Conservation (phyloP, 257 asterid species). For the Przewalskia tangutica region DNA sequence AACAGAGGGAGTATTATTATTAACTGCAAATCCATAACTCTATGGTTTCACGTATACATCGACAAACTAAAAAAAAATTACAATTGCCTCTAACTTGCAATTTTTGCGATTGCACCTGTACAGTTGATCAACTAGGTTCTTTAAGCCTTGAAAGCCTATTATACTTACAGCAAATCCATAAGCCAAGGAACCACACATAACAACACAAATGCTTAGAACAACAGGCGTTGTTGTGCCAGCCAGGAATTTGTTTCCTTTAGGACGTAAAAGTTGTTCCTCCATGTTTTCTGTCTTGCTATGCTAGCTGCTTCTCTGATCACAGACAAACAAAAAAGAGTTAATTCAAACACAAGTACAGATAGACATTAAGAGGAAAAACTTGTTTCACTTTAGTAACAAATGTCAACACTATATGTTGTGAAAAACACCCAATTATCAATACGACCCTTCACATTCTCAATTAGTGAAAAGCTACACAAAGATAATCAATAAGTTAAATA, state of each 20-base stretch:
- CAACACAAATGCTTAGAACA: slow-evolving; percentile 14
- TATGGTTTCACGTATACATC: neutral
- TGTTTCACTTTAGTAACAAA: no score
- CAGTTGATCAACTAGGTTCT: neutral
- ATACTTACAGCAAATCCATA: slow-evolving; percentile 23
- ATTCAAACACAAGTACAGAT: neutral
- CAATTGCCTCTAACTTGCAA: neutral
- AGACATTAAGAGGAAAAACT: no score
- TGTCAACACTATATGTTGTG: no score
- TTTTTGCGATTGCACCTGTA: neutral
- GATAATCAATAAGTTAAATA: no score
- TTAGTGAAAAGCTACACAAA: no score
- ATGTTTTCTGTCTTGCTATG: neutral
- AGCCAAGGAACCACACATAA: slow-evolving; percentile 7
- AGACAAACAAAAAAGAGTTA: neutral
- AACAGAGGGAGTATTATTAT: neutral
- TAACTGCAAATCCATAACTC: neutral
- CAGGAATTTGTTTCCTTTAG: neutral
- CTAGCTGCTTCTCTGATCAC: neutral
- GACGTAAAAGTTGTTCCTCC: neutral
- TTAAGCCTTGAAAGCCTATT: neutral
- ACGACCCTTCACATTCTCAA: no score
- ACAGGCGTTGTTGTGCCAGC: neutral
- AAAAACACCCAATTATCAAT: no score
- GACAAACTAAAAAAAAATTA: neutral